Evolutionary conservation across 768 basidiomycete genomes (phyloP), one percentile per base, ranked within the genome.

Genomic region (Gymnopilus dilepis): DNA sequence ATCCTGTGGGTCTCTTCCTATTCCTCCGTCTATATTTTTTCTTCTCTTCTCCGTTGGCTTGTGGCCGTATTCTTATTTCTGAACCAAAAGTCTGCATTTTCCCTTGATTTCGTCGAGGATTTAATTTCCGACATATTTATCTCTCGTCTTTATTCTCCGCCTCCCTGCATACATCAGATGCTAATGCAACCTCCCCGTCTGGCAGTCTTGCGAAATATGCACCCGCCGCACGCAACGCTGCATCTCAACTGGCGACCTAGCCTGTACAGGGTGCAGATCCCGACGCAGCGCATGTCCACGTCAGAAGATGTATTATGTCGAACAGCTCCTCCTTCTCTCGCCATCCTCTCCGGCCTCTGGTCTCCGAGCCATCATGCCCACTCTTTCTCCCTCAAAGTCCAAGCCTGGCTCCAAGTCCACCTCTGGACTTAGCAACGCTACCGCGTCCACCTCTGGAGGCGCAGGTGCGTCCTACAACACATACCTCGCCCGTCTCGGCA

Each of bases 231-330:
- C 22, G 5, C 22, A 54, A 13, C 22, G 34, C 19, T 54, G 52
- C 11, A 12, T 54, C 22, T 40, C 52, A 5, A 54, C 52, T 12
- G 12, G 13, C 7, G 33, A 54, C 33, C 34, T 54, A 0, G 24
- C 52, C 1, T 54, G 52, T 37, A n/a, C 21, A 11, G 52, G 34
- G 7, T 54, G 52, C 24, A 34, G 52, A 4, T 15, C 33, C 12
- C 52, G 52, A 8, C 52, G 52, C 34, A 26, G 5, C 37, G 52
- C 52, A 9, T 54, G 52, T 24, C 52, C 52, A 6, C 52, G 52
- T 3, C 52, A 54, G 31, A 54, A 38, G n/a, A 3, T n/a, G 7
- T 54, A 54, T 22, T 40, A 54, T 21, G 7, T 50, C 47, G 26
- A 17, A 5, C 47, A 50, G 15, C 28, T 50, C 28, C 47, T 50